Conservation (phyloP, 1,139 yeast species). For the Magnusiomyces paraingens region DNA sequence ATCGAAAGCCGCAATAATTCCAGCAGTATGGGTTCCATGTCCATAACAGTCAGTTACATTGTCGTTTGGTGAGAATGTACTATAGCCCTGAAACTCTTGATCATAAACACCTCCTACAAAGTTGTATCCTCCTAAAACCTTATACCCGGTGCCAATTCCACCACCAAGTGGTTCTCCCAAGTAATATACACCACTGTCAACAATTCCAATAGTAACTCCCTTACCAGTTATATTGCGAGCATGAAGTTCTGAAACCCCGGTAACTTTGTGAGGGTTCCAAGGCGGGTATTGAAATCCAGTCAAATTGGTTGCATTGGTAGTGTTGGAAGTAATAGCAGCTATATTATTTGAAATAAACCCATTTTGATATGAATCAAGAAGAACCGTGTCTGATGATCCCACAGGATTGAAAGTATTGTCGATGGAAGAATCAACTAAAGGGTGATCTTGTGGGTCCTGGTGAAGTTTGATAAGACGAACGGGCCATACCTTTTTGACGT, state of each 20-base stretch:
- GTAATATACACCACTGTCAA: conserved; percentile 20
- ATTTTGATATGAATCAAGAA: not conserved
- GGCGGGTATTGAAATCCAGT: not conserved
- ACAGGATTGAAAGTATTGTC: not conserved
- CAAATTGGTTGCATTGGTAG: not conserved
- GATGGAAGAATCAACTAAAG: not conserved
- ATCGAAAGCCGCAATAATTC: conserved; percentile 20
- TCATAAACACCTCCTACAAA: conserved; percentile 11
- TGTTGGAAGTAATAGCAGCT: not conserved
- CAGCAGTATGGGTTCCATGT: conserved; percentile 24
- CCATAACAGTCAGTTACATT: conserved; percentile 19
- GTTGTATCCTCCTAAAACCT: conserved; percentile 17
- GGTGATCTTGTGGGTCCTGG: not conserved
- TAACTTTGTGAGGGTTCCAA: conserved; percentile 19
- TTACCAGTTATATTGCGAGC: conserved; percentile 15
- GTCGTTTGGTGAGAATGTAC: conserved; percentile 1
- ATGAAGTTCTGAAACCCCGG: conserved; percentile 20
- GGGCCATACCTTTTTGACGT: conserved; percentile 8
- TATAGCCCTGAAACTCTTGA: not conserved
- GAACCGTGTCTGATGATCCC: not conserved
- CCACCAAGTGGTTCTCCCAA: conserved; percentile 17
- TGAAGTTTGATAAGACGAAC: not conserved
- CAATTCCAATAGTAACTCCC: conserved; percentile 15
- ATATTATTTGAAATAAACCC: not conserved
- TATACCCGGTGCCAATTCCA: conserved; percentile 18